These are phyloP conservation scores for Alternaria longipes DNA, from an alignment of 2,329 filamentous ascomycete genomes.

Conservation along the genomic window DNA sequence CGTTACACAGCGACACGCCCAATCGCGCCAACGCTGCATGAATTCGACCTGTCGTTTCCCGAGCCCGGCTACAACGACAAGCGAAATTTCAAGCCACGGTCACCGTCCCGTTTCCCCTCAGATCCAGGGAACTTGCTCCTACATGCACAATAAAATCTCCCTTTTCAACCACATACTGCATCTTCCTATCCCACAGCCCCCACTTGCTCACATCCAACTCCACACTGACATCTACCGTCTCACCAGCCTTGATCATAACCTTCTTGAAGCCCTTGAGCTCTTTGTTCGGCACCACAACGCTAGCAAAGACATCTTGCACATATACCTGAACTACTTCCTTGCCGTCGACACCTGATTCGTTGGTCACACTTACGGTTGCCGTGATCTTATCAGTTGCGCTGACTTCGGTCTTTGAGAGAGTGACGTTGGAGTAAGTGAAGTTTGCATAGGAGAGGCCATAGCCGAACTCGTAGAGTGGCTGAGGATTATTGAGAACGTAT, in stretches of 20 bases:
- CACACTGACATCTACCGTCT: slow-evolving; percentile 64
- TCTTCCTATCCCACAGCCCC: slow-evolving; percentile 66
- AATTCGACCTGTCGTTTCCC: neutral
- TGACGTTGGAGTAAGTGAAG: slow-evolving; percentile 67
- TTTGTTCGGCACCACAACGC: slow-evolving; percentile 71
- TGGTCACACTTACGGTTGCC: slow-evolving; percentile 69
- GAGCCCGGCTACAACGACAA: neutral
- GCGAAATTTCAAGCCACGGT: slow-evolving; percentile 52
- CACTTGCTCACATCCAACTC: slow-evolving; percentile 61
- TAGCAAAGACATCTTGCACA: slow-evolving; percentile 68
- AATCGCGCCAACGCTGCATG: neutral
- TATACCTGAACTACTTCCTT: slow-evolving; percentile 76
- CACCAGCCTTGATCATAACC: slow-evolving; percentile 67
- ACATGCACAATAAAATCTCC: slow-evolving; percentile 72
- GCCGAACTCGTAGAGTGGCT: slow-evolving; percentile 72
- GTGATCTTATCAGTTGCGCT: slow-evolving; percentile 64
- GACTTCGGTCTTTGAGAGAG: slow-evolving; percentile 60
- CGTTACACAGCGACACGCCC: neutral
- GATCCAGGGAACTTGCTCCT: slow-evolving; percentile 66
- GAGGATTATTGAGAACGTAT: slow-evolving; percentile 69
- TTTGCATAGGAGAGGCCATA: slow-evolving; percentile 72
- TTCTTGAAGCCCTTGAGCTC: slow-evolving; percentile 74
- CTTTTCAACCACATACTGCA: slow-evolving; percentile 78
- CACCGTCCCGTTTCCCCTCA: slow-evolving; percentile 66
- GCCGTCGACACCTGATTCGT: slow-evolving; percentile 65